Conservation (phyloP, 805 yeast species). For the Barnettozyma pratensis region DNA sequence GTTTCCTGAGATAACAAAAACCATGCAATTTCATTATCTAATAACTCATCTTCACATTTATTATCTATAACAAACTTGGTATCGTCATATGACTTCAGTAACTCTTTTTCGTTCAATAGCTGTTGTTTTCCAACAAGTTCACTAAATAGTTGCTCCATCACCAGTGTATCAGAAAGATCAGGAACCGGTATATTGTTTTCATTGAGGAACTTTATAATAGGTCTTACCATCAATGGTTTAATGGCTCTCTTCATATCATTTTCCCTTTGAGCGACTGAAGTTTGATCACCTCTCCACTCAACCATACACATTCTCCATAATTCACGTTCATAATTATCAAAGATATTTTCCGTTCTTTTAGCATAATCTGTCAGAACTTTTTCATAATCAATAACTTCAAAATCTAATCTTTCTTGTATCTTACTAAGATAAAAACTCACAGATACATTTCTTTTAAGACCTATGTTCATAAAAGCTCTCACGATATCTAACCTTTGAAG, state of each 20-base stretch:
- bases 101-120: not conserved
- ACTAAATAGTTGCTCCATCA: no score
- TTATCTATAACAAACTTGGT: constrained; percentile 8
- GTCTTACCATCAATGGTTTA: no score
- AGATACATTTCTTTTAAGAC: not conserved
- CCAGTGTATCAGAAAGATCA: no score
- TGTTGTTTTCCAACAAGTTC: not conserved
- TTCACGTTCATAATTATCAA: not conserved
- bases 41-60: constrained; percentile 1
- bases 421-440: not conserved
- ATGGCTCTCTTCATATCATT: not conserved
- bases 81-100: not conserved
- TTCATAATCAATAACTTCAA: not conserved
- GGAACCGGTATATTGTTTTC: no score
- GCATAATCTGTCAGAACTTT: not conserved
- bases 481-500: no score
- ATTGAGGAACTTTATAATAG: no score
- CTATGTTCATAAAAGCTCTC: not conserved
- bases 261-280: not conserved
- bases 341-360: not conserved
- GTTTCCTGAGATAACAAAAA: constrained; percentile 11
- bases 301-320: not conserved
- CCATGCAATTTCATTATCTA: constrained; percentile 14
- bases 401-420: constrained; percentile 1
- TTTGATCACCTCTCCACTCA: not conserved